Evolutionary conservation across 2,329 filamentous ascomycete species (phyloP).

Genomic region (Talaromyces sp.): DNA sequence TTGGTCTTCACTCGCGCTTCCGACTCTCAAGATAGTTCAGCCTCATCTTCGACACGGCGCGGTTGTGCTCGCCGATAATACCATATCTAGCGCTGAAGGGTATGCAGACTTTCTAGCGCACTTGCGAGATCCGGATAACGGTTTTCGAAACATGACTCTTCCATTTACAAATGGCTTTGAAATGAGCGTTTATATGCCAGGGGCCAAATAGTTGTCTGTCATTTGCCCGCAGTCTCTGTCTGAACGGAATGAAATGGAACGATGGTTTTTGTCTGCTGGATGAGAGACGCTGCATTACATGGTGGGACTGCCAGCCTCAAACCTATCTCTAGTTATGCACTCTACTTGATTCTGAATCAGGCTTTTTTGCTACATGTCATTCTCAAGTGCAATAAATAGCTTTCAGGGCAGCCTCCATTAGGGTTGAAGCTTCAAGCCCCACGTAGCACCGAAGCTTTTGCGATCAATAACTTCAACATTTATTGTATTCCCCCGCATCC

Average conservation of each 20-base stretch:
- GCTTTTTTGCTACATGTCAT: no score
- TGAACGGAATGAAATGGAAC: background rate
- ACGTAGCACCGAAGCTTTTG: no score
- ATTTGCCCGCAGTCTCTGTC: background rate
- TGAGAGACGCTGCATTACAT: no score
- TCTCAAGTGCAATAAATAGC: background rate
- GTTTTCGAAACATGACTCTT: slow-evolving; percentile 52
- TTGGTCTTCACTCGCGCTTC: slow-evolving; percentile 56
- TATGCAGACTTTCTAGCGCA: slow-evolving; percentile 53
- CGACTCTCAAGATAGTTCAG: slow-evolving; percentile 50
- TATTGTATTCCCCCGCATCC: background rate
- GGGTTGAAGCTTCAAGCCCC: background rate
- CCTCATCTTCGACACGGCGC: slow-evolving; percentile 49
- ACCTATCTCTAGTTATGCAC: no score
- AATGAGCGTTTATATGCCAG: slow-evolving; percentile 42
- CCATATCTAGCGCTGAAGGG: slow-evolving; percentile 35
- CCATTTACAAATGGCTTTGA: slow-evolving; percentile 53
- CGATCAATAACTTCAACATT: background rate
- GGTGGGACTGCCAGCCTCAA: no score
- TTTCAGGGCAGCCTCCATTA: background rate
- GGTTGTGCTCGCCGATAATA: slow-evolving; percentile 54
- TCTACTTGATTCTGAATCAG: no score
- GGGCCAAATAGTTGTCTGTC: background rate
- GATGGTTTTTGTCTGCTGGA: background rate
- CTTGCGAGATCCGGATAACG: slow-evolving; percentile 47